Evolutionary conservation across 2,329 filamentous ascomycete genomes (phyloP).

Genomic region (Botryotinia calthae): DNA sequence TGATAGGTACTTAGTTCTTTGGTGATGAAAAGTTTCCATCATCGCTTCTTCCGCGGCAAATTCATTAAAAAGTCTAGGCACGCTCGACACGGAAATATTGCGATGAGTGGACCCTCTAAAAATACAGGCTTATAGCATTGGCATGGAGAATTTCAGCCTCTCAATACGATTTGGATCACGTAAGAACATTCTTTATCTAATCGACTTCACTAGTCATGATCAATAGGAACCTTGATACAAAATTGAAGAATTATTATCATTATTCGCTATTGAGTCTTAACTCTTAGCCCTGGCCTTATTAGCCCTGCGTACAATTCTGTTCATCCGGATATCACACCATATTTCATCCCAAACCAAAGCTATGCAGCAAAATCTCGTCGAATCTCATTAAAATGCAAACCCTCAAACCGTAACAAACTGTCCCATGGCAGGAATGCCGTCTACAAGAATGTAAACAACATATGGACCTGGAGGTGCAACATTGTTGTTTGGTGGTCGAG

Average conservation of each 20-base stretch:
- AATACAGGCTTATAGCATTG: not conserved
- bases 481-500: conserved; percentile 53
- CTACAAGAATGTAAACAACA: conserved; percentile 54
- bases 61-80: not conserved
- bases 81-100: not conserved
- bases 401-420: conserved; percentile 34
- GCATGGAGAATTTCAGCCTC: not conserved
- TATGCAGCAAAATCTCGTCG: not conserved
- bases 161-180: not conserved
- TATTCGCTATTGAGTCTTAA: conserved; percentile 16
- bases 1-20: not conserved
- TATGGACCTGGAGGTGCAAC: conserved; percentile 59
- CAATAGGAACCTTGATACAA: not conserved
- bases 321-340: conserved; percentile 4
- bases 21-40: not conserved
- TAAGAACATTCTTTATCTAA: not conserved
- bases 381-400: not conserved
- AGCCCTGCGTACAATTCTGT: conserved; percentile 10
- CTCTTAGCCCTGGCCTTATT: not conserved
- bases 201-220: not conserved
- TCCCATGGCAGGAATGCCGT: conserved; percentile 37
- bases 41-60: conserved; percentile 2
- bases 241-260: conserved; percentile 15
- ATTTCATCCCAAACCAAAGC: conserved; percentile 8
- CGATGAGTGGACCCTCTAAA: not conserved